Evolutionary conservation across 1,139 yeast species (phyloP).

Genomic region (Dujonia santamariae): DNA sequence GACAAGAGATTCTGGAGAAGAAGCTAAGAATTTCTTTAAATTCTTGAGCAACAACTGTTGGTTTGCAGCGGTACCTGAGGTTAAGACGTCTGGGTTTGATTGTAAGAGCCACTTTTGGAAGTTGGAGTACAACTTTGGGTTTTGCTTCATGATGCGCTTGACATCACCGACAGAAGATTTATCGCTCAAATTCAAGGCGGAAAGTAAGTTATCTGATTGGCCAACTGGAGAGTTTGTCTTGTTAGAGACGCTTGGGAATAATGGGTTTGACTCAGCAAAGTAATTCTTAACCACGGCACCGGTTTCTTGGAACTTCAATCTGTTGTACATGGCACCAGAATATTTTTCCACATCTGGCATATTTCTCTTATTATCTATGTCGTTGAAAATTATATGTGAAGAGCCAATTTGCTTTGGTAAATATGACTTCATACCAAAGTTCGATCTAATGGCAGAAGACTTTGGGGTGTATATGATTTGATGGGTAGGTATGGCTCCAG

Average conservation of each 20-base stretch:
- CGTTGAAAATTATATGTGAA: conserved; percentile 42
- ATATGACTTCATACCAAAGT: conserved; percentile 43
- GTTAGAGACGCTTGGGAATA: conserved; percentile 29
- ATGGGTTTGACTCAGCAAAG: conserved; percentile 28
- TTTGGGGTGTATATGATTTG: conserved; percentile 45
- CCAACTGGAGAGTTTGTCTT: conserved; percentile 11
- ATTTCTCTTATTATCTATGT: conserved; percentile 39
- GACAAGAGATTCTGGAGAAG: conserved; percentile 14
- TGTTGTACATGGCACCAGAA: conserved; percentile 36
- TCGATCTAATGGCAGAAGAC: conserved; percentile 40
- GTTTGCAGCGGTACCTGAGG: conserved; percentile 16
- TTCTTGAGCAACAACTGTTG: conserved; percentile 14
- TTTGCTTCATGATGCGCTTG: conserved; percentile 24
- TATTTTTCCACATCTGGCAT: conserved; percentile 51
- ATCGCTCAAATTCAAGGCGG: conserved; percentile 31
- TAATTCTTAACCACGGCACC: conserved; percentile 36
- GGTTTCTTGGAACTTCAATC: conserved; percentile 43
- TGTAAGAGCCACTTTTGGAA: conserved; percentile 34
- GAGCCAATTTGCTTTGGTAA: conserved; percentile 43
- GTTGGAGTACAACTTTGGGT: conserved; percentile 30
- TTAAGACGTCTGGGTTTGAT: conserved; percentile 33
- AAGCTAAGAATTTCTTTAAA: conserved; percentile 27
- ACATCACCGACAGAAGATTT: conserved; percentile 27
- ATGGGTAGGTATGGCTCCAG: conserved; percentile 37
- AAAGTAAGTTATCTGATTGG: conserved; percentile 20